Base-by-base conservation (phyloP, 192 early-diverging fungal genomes). In the Pecoramyces ruminantium region DNA sequence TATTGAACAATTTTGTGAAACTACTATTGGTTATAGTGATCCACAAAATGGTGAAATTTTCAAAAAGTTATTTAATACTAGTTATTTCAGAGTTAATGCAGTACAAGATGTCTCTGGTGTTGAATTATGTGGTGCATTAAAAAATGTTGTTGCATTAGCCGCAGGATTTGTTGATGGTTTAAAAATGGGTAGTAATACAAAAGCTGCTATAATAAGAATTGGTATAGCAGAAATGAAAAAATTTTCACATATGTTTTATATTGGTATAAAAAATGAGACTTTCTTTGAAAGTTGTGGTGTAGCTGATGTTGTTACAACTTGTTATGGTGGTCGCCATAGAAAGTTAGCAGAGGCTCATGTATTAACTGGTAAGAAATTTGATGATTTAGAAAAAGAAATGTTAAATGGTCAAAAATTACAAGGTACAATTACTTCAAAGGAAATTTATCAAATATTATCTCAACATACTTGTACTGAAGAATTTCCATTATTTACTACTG, bases 321-420 rank as follows among this genome's bases (percentile, higher is more conserved):
- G 96, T 88, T 94, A 92, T 82, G 97, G 97, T 82, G 97, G 97
- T n/a, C 90, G 96, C 78, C 97, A 99, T 89, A 90, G 96, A 77
- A 92, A 92, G 80, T 91, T 98, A 77, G 96, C 96, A 0, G 96
- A 98, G 83, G 95, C 94, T 13, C 93, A 92, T 84, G 95, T 96
- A 40, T 84, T 84, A 29, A 97, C 95, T 8, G n/a, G n/a, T n/a
- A n/a, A n/a, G n/a, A n/a, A n/a, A 27, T 95, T 99, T 89, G 91
- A 93, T 58, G 88, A 91, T 84, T 88, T 99, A n/a, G 96, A 99
- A 83, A 84, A 90, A 79, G 96, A 97, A 79, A 85, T 98, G 85
- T 89, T 99, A 67, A 96, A 97, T 82, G 97, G 97, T 40, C 97
- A 99, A 82, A 99, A 99, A 85, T 86, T 99, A 78, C 97, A 99